Conservation (phyloP, 208 protist species). For the Strigomonas oncopelti region DNA sequence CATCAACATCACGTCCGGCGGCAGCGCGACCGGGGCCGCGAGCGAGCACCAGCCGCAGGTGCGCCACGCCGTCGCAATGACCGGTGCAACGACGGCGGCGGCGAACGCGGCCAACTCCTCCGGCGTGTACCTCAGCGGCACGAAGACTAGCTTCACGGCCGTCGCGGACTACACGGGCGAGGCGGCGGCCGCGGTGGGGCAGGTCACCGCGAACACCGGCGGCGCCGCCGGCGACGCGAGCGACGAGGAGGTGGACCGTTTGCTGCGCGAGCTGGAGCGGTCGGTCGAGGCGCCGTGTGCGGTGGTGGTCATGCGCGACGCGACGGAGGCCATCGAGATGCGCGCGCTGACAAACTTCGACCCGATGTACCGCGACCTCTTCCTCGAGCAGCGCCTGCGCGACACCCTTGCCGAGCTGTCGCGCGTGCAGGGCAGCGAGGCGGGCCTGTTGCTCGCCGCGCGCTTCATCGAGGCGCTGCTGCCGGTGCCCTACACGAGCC, state of each 20-base stretch:
- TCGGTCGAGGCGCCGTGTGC: slow-evolving; percentile 64
- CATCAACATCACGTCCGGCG: not conserved
- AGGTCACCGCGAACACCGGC: slow-evolving; percentile 25
- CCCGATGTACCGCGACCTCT: slow-evolving; percentile 64
- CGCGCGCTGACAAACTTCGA: slow-evolving; percentile 78
- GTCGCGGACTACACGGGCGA: not conserved
- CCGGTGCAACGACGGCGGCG: slow-evolving; percentile 5
- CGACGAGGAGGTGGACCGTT: slow-evolving; percentile 78
- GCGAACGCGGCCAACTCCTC: slow-evolving; percentile 2
- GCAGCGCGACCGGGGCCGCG: too few relatives aligned
- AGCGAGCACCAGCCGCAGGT: not conserved
- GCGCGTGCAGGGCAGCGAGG: slow-evolving; percentile 34
- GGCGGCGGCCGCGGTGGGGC: slow-evolving; percentile 49
- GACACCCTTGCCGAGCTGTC: slow-evolving; percentile 73
- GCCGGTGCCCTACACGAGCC: slow-evolving; percentile 76
- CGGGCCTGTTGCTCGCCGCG: slow-evolving; percentile 51
- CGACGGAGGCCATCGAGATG: slow-evolving; percentile 70
- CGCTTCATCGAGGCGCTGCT: slow-evolving; percentile 81
- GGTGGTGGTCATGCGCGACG: slow-evolving; percentile 66
- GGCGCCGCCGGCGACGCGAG: slow-evolving; percentile 32
- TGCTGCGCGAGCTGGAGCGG: slow-evolving; percentile 71
- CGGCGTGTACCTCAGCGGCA: slow-evolving; percentile 6
- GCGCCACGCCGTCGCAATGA: not conserved
- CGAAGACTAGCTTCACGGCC: slow-evolving; percentile 4
- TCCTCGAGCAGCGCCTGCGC: slow-evolving; percentile 81